These are phyloP conservation scores for Emmonsiellopsis sp. DNA, from an alignment of 2,329 filamentous ascomycete genomes.

Conservation along the genomic window DNA sequence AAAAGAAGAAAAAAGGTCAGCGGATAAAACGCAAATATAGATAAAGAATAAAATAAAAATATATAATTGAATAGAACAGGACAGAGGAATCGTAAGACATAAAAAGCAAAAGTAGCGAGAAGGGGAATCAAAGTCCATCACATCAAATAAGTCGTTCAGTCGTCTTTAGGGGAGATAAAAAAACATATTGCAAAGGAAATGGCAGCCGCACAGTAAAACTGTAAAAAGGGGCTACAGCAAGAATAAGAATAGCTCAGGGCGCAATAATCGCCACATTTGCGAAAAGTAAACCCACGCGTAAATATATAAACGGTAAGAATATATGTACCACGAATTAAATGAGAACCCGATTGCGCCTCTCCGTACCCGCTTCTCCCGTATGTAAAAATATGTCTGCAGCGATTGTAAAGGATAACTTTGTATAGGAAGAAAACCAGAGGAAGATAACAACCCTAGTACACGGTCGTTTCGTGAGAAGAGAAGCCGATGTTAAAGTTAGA, in stretches of 20 bases:
- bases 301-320: slow-evolving; percentile 3
- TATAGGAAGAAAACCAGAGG: background rate
- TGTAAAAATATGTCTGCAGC: no score
- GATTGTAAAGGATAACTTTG: no score
- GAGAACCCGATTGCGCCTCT: background rate
- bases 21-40: no score
- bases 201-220: background rate
- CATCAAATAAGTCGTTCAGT: background rate
- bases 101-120: background rate
- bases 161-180: background rate
- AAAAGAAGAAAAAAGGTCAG: no score
- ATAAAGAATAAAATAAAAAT: no score
- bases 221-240: background rate
- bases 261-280: no score
- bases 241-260: background rate
- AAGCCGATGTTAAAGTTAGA: no score
- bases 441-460: background rate
- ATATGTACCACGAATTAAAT: slow-evolving; percentile 2
- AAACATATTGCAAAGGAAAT: background rate
- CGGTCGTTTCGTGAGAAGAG: no score
- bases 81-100: background rate
- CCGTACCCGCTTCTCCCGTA: background rate
- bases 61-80: no score
- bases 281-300: background rate
- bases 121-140: background rate